Conservation (phyloP, 495 filamentous ascomycete species). For the Sporormia fimetaria region DNA sequence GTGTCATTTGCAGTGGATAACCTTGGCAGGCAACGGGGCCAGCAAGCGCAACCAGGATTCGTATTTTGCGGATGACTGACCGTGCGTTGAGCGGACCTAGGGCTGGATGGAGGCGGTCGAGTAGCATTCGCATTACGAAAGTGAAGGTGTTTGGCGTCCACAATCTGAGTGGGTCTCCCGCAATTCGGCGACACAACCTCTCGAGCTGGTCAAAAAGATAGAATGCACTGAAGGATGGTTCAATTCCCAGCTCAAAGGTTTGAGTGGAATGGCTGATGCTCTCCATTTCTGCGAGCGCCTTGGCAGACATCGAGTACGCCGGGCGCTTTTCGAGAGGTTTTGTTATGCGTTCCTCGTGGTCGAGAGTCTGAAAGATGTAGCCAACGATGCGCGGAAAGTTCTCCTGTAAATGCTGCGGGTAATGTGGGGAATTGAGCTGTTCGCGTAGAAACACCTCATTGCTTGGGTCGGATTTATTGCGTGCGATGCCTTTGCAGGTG, state of each 20-base stretch:
- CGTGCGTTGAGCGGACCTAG: conserved; percentile 79
- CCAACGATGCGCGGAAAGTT: conserved; percentile 69
- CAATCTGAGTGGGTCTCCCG: conserved; percentile 49
- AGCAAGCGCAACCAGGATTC: conserved; percentile 68
- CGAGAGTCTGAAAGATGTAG: conserved; percentile 54
- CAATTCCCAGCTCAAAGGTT: conserved; percentile 59
- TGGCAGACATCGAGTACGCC: conserved; percentile 45
- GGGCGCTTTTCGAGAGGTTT: conserved; percentile 57
- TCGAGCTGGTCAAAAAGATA: conserved; percentile 62
- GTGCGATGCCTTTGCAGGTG: conserved; percentile 45
- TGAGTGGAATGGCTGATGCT: conserved; percentile 48
- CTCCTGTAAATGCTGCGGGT: conserved; percentile 45
- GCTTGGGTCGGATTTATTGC: conserved; percentile 36
- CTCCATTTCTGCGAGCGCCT: conserved; percentile 56
- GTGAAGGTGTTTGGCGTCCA: conserved; percentile 70
- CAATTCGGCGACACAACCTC: conserved; percentile 59
- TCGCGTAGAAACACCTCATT: conserved; percentile 55
- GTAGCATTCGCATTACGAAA: conserved; percentile 62
- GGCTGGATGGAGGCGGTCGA: conserved; percentile 75
- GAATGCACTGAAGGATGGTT: conserved; percentile 73
- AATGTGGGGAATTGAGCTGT: conserved; percentile 54
- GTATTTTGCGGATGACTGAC: conserved; percentile 72
- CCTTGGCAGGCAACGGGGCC: conserved; percentile 56
- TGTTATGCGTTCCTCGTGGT: conserved; percentile 66
- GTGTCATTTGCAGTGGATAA: conserved; percentile 86